Percentiles rank a stretch among this genome's conserved stretches.
These are phyloP conservation scores for Incumbomyces delicatus DNA, from an alignment of 2,329 filamentous ascomycete species.

Conservation along the genomic window DNA sequence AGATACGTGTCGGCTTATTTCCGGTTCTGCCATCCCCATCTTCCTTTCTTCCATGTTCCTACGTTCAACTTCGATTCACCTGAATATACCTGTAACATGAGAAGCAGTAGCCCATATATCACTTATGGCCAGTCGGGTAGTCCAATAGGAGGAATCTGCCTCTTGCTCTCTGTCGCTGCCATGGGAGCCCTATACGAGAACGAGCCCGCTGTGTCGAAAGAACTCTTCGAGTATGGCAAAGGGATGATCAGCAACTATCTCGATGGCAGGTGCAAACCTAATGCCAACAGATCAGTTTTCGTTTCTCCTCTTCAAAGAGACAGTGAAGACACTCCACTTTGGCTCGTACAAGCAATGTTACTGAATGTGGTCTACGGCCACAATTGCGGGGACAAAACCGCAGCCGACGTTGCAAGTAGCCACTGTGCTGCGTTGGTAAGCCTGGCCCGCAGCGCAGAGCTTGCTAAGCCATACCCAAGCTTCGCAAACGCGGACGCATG, in stretches of 20 bases:
- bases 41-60: conserved; percentile 88
- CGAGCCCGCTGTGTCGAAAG: conserved; percentile 67
- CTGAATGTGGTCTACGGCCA: conserved; percentile 93
- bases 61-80: conserved; percentile 83
- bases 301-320: conserved; percentile 18
- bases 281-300: conserved; percentile 57
- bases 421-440: conserved; percentile 87
- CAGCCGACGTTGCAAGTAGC: conserved; percentile 83
- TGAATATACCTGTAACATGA: conserved; percentile 51
- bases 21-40: conserved; percentile 82
- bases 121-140: conserved; percentile 46
- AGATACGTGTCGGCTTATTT: conserved; percentile 86
- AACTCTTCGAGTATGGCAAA: conserved; percentile 86
- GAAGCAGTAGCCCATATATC: conserved; percentile 44
- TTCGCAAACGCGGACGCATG: conserved; percentile 33
- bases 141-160: conserved; percentile 71
- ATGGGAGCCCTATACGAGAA: conserved; percentile 79
- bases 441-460: conserved; percentile 76
- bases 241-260: conserved; percentile 91
- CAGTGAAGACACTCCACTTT: conserved; percentile 61
- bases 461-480: conserved; percentile 43
- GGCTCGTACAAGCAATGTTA: conserved; percentile 94
- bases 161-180: conserved; percentile 81
- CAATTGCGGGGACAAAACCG: conserved; percentile 83
- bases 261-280: conserved; percentile 78